Base-by-base conservation (phyloP, 257 asterid species). In the Solanum pennellii region DNA sequence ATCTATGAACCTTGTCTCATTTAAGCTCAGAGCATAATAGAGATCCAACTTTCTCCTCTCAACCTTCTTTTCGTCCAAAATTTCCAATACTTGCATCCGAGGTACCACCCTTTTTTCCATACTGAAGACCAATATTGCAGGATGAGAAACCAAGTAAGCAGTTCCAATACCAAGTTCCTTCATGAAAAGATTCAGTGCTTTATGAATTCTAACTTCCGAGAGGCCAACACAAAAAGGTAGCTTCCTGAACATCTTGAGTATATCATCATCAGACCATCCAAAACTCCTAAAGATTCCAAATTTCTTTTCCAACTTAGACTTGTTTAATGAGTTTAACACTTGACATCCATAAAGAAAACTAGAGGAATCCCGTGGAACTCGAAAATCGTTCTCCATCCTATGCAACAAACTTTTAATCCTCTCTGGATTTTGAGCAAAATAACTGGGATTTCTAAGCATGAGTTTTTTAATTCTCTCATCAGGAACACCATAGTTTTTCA, bases 101-200 rank as follows among this genome's bases (percentile, higher is more conserved):
- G 88, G 91, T 35, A 77, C 42, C 82, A 89, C 72, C 39, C 89
- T 87, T 77, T 62, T 89, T 73, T 87, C 91, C 83, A 89, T 25
- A 86, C 90, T 86, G 18, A 33, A 47, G 6, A 0, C 15, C 8
- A 88, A 66, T 47, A 88, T 5, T 6, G 44, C 10, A 12, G 88
- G 86, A 21, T 12, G 80, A 8, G 49, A 25, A 45, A 45, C 84
- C 82, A 88, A 35, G 62, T 66, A 86, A 6, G 72, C 77, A 13
- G 39, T 3, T 25, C 59, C 27, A 35, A 33, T 56, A 23, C 88
- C 88, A 69, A 79, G 69, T 12, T 52, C 88, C 39, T 37, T 59
- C 31, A 52, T 7, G 33, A 12, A 66, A 49, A 31, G 86, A n/a
- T 56, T 21, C 74, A 86, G 4, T 15, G 6, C 31, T 69, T 25